phyloP scores from a whole-genome alignment of 805 yeast genomes.

The Yarrowia osloensis region DNA sequence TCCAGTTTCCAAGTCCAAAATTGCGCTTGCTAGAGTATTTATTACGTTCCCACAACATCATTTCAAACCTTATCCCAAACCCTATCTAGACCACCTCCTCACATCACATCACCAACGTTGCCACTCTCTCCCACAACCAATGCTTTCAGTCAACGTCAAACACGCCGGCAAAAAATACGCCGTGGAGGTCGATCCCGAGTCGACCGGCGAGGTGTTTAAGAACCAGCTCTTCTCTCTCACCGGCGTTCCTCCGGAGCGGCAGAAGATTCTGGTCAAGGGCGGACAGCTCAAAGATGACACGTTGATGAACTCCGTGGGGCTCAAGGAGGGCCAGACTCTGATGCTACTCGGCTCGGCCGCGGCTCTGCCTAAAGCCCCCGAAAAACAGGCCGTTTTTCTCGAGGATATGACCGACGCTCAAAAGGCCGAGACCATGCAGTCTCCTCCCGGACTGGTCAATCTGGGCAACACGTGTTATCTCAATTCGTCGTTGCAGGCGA shows the following conservation, averaged over 20 bases:
- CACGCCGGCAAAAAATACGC: constrained; percentile 71
- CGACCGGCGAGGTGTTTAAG: constrained; percentile 66
- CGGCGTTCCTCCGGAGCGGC: constrained; percentile 83
- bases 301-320: constrained; percentile 52
- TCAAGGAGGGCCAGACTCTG: constrained; percentile 66
- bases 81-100: not conserved
- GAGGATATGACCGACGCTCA: constrained; percentile 64
- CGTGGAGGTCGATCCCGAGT: constrained; percentile 53
- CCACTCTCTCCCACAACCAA: not conserved
- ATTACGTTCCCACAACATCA: not conserved
- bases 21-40: too few species aligned
- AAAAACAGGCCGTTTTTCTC: constrained; percentile 57
- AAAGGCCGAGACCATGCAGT: constrained; percentile 43
- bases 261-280: constrained; percentile 84
- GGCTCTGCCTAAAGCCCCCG: constrained; percentile 51
- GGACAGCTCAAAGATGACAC: constrained; percentile 80
- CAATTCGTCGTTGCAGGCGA: constrained; percentile 66
- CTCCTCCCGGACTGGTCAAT: constrained; percentile 67
- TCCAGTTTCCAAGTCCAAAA: too few species aligned
- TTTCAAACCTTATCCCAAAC: not conserved
- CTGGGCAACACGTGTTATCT: constrained; percentile 79
- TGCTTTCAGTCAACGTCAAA: constrained; percentile 50
- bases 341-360: constrained; percentile 95
- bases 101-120: not conserved
- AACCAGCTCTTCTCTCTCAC: constrained; percentile 70